Evolutionary conservation across 2,329 filamentous ascomycete species (phyloP).

Genomic region (Acephala macrosclerotiorum): DNA sequence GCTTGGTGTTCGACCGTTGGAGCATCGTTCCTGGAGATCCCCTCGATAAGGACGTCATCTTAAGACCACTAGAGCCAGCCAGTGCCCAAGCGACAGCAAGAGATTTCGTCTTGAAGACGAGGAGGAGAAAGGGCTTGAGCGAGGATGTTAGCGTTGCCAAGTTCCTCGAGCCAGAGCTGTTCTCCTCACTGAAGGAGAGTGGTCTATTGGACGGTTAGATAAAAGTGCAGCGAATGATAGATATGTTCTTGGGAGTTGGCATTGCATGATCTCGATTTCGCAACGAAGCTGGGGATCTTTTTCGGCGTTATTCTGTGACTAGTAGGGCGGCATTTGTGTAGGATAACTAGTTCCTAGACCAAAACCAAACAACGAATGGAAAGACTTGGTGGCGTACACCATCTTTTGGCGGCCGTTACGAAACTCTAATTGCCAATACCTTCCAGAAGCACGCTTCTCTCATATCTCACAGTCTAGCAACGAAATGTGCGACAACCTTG

Average conservation of each 20-base stretch:
- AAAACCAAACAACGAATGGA: conserved; percentile 1
- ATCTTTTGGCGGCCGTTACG: conserved; percentile 7
- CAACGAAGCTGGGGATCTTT: conserved; percentile 18
- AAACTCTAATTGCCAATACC: not conserved
- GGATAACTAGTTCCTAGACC: not conserved
- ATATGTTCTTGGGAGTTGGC: conserved; percentile 27
- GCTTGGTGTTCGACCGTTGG: conserved; percentile 95
- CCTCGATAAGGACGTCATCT: conserved; percentile 83
- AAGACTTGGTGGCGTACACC: not conserved
- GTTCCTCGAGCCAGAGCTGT: conserved; percentile 94
- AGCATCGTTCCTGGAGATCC: conserved; percentile 95
- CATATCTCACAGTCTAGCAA: not conserved
- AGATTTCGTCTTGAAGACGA: conserved; percentile 96
- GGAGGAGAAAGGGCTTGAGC: conserved; percentile 89
- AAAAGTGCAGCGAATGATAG: conserved; percentile 29
- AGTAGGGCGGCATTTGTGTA: conserved; percentile 15
- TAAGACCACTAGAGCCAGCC: conserved; percentile 87
- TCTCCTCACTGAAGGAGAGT: conserved; percentile 85
- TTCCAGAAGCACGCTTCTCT: not conserved
- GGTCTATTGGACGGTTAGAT: conserved; percentile 75
- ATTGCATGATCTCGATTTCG: conserved; percentile 31
- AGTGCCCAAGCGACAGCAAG: conserved; percentile 87
- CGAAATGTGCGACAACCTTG: not conserved
- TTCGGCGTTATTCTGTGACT: conserved; percentile 23
- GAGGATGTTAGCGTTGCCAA: conserved; percentile 97